A percentile compares a stretch with the other conserved stretches of the same genome.
Conservation (phyloP, 2,329 filamentous ascomycete genomes). For the Alternaria alternata region DNA sequence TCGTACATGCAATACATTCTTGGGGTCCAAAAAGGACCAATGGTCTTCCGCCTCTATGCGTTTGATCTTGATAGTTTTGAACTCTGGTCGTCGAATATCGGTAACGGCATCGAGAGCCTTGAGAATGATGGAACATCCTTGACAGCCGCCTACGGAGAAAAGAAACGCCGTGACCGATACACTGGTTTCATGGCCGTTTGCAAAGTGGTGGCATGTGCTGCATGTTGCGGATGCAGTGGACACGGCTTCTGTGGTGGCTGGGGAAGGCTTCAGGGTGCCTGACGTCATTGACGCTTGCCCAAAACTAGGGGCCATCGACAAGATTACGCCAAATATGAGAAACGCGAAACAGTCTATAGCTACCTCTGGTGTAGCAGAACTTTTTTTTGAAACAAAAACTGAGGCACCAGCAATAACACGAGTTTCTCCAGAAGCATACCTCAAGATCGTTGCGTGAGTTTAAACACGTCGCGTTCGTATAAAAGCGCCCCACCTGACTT, state of each 20-base stretch:
- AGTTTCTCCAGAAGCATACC: neutral
- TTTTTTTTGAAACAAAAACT: neutral
- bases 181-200: neutral
- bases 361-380: neutral
- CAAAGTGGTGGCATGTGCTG: neutral
- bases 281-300: neutral
- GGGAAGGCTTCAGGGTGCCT: neutral
- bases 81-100: neutral
- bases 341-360: neutral
- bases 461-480: neutral
- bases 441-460: neutral
- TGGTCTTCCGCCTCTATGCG: neutral
- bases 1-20: neutral
- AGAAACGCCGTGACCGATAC: neutral
- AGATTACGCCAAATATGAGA: neutral
- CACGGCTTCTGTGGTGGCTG: neutral
- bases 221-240: neutral
- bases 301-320: no score
- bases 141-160: neutral
- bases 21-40: neutral
- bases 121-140: neutral
- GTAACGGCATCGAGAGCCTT: neutral
- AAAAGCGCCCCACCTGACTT: neutral
- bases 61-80: neutral
- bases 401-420: neutral